These are phyloP conservation scores for Phytophthora palmivora DNA, from an alignment of 352 stramenopile species.

Conservation along the genomic window DNA sequence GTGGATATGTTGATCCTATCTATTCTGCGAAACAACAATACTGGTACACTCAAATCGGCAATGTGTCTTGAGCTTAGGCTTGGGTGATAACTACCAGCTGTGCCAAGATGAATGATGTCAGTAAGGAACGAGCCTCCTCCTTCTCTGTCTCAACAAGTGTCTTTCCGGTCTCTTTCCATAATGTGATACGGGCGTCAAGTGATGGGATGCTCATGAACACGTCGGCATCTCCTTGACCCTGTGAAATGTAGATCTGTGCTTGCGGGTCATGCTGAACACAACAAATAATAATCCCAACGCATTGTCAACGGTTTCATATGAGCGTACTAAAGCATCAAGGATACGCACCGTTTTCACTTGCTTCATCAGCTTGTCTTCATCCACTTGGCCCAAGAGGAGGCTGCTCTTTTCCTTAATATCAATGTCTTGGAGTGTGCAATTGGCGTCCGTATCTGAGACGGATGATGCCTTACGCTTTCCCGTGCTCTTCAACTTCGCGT, in stretches of 20 bases:
- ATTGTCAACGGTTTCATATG: background rate
- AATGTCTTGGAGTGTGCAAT: conserved; percentile 40
- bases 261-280: conserved; percentile 62
- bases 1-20: conserved; percentile 22
- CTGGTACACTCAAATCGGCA: conserved; percentile 10
- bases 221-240: conserved; percentile 77
- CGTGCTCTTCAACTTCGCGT: conserved; percentile 31
- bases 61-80: conserved; percentile 23
- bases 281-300: background rate
- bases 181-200: conserved; percentile 73
- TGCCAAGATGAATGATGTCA: conserved; percentile 64
- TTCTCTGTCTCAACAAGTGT: conserved; percentile 84
- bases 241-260: conserved; percentile 84
- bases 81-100: conserved; percentile 57
- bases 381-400: conserved; percentile 72
- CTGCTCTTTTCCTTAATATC: conserved; percentile 68
- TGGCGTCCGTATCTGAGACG: conserved; percentile 22
- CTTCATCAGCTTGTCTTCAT: conserved; percentile 81
- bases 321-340: background rate
- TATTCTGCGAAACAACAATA: conserved; percentile 30
- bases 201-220: conserved; percentile 86
- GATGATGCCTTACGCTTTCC: conserved; percentile 38
- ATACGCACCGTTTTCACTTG: conserved; percentile 75
- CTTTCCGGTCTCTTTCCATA: conserved; percentile 81
- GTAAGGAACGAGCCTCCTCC: conserved; percentile 67